Evolutionary conservation across 768 basidiomycete species (phyloP), one percentile per base, ranked within the genome.

Genomic region (Sarcomyxa edulis): DNA sequence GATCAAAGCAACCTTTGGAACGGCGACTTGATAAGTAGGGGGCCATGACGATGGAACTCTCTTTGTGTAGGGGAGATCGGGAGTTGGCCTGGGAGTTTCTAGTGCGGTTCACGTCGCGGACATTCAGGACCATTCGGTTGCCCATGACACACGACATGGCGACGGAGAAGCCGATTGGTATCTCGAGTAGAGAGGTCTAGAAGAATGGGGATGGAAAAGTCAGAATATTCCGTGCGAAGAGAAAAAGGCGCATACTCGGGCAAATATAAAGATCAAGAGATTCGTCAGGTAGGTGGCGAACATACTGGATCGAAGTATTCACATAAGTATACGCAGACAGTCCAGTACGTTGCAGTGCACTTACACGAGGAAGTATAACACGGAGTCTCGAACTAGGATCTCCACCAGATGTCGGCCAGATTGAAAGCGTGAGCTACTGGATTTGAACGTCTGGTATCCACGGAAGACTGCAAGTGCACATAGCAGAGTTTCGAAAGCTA

Each of bases 61-160:
- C n/a, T n/a, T 21, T 35, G 24, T 27, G 1, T 32, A 41, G 6
- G 26, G 16, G 16, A 16, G 28, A n/a, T 12, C 16, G 28, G 28
- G 3, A 16, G 28, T 4, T 33, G 19, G 39, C 16, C 6, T 44
- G 38, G 7, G 29, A 35, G 9, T n/a, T 36, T 7, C 7, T 32
- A 19, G 37, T 23, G 24, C 37, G 54, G 32, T 62, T 65, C 11
- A 66, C 58, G 32, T 59, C 51, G 7, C 75, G 73, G 19, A 79
- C 71, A 44, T 78, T 79, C 22, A 79, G 60, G 18, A 74, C 66
- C 10, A 78, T 64, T 15, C 77, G 62, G 49, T 72, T 79, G n/a
- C 72, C 65, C 37, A 79, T 60, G 5, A 76, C 70, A 48, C 73
- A 77, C 1, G 77, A 74, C 55, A 81, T 61, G 2, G 77, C 74